Base-by-base conservation (phyloP, 306 rosid species). In the Coriaria nepalensis region DNA sequence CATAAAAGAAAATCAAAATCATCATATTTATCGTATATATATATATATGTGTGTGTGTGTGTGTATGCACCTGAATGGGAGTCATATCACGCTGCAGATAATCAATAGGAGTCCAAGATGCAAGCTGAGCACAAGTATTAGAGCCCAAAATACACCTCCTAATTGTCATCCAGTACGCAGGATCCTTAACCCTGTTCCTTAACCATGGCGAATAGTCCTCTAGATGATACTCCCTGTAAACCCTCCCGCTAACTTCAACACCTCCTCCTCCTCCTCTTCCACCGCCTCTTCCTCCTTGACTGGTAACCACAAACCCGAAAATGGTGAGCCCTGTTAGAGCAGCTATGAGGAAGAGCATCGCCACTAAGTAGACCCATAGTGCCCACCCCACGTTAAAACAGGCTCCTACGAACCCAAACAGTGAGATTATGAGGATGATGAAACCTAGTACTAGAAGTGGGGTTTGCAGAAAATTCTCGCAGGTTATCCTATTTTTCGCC, bases 371-470 rank as follows among this genome's bases (percentile, higher is more conserved):
- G 38, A 92, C 53, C 94, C 98, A 78, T 0, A 92, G 83, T 8
- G 96, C 96, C 74, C 94, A 92, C 1, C 84, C 96, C 8, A 92
- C 98, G 38, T 85, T 67, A 49, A 92, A 92, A 38, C 98, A 92
- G 2, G 98, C 98, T 5, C 98, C 98, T 7, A 92, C 73, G 72
- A 92, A 92, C 2, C 98, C 98, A 5, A 94, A 82, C 4, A 92
- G 66, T 11, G 98, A 92, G 4, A 92, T 65, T 45, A 92, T 43
- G 0, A 92, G 79, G 42, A 92, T 83, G 5, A 85, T 66, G 36
- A 92, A 92, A 2, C 98, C 98, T 5, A 92, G 51, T 7, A 82
- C 70, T 6, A 92, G 54, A 33, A 92, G 78, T 43, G 98, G 98
- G 0, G 93, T 82, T 58, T 92, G 98, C 9, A 85, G 92, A 56